Evolutionary conservation across 495 filamentous ascomycete species (phyloP), one percentile per base, ranked within the genome.

Genomic region (Emericellopsis terricola): DNA sequence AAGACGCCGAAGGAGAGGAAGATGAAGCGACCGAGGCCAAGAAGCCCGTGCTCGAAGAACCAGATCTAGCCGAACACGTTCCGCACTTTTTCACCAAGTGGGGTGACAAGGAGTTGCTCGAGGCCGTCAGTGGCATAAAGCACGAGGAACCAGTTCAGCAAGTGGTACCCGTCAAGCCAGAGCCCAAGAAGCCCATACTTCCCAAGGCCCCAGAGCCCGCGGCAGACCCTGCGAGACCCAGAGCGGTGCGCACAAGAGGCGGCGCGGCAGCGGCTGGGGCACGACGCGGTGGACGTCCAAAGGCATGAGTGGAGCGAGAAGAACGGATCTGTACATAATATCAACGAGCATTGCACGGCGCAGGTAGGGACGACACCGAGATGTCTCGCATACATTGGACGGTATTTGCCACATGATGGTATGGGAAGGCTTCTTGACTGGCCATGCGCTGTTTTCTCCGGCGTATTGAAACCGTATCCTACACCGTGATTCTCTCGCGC

Each of bases 101-200:
- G 59, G 45, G 41, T 33, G 51, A 53, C 34, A 44, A 53, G 19
- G 49, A 60, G 28, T 47, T 58, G 32, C 34, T 64, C 21, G 43
- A 46, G 15, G 54, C 52, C 10, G 44, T 62, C 14, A 54, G 50
- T 31, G 51, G 54, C 4, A 44, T 56, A 28, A 44, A 32, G 15
- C 14, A 37, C 29, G 6, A 29, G 4, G 21, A 35, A 2, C 33
- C 33, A 9, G 15, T 33, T 16, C 31, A 18, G 5, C 19, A 21
- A 10, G 19, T 6, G n/a, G n/a, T n/a, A n/a, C n/a, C n/a, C n/a
- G n/a, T n/a, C n/a, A n/a, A n/a, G 30, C 30, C 18, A 14, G 17
- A 14, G 18, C 17, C 20, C 8, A 33, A 21, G 13, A 42, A 49
- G 33, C n/a, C n/a, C n/a, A n/a, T n/a, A n/a, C n/a, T n/a, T n/a